phyloP scores from a whole-genome alignment of 1,284 basidiomycete species.

The Cutaneotrichosporon sp. region DNA sequence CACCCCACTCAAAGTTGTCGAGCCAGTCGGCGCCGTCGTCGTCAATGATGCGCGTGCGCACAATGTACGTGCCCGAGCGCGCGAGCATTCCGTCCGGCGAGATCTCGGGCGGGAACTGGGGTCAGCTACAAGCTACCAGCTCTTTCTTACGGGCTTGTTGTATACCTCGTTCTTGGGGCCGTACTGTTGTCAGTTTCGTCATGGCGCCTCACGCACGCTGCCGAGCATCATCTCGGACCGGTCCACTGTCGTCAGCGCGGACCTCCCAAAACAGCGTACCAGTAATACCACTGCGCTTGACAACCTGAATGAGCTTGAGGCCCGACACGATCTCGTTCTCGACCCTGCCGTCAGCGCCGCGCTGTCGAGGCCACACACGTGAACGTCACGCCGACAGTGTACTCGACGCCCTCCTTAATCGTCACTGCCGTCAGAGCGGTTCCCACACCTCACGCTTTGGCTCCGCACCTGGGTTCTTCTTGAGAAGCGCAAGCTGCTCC shows the following conservation, averaged over 20 bases:
- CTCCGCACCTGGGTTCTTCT: conserved; percentile 50
- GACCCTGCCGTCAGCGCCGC: conserved; percentile 23
- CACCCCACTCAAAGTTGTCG: conserved; percentile 49
- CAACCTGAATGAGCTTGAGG: conserved; percentile 53
- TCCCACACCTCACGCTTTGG: not conserved
- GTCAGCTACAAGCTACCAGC: conserved; percentile 2
- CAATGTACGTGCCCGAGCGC: conserved; percentile 51
- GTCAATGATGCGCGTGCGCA: conserved; percentile 52
- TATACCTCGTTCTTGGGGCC: conserved; percentile 48
- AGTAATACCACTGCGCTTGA: conserved; percentile 49
- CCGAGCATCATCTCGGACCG: conserved; percentile 52
- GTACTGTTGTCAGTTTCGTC: conserved; percentile 30
- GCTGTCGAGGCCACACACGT: conserved; percentile 19
- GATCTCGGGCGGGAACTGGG: conserved; percentile 48
- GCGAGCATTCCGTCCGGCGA: conserved; percentile 56
- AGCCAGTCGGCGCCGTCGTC: conserved; percentile 51
- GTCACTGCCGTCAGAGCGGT: conserved; percentile 32
- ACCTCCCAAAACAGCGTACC: conserved; percentile 34
- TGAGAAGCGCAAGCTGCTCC: conserved; percentile 48
- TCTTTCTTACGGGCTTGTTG: conserved; percentile 46
- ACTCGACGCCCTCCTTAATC: conserved; percentile 55
- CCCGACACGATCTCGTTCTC: conserved; percentile 53
- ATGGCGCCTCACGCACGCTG: conserved; percentile 21
- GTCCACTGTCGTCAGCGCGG: conserved; percentile 27
- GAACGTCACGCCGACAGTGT: conserved; percentile 53